A percentile compares a stretch with the other conserved stretches of the same genome.
These are phyloP conservation scores for Orbilia javanica DNA, from an alignment of 2,329 filamentous ascomycete genomes.

Conservation along the genomic window DNA sequence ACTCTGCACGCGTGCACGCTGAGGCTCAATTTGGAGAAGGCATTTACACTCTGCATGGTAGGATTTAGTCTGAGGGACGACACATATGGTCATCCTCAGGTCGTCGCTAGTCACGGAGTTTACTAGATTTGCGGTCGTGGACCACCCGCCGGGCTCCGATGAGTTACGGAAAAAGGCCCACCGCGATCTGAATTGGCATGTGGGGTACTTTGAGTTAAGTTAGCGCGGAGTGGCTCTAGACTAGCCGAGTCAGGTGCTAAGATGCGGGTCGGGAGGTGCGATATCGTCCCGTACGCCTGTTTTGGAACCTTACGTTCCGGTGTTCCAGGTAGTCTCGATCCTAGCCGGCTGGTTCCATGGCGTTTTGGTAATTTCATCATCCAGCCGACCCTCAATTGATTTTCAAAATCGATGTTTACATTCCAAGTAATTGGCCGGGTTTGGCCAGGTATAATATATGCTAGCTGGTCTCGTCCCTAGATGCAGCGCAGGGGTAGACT, in stretches of 20 bases:
- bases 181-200: conserved; percentile 12
- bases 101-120: background rate
- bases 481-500: no score
- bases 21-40: background rate
- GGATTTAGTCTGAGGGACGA: no score
- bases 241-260: conserved; percentile 9
- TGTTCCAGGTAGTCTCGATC: background rate
- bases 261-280: conserved; percentile 33
- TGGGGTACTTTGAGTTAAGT: conserved; percentile 20
- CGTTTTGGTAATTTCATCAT: background rate
- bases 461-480: no score
- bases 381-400: background rate
- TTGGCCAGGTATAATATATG: no score
- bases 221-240: background rate
- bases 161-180: background rate
- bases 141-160: background rate
- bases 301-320: background rate
- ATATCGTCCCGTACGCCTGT: conserved; percentile 16
- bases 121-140: background rate
- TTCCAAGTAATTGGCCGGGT: background rate
- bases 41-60: background rate
- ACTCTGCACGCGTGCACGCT: background rate
- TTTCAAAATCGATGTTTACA: background rate
- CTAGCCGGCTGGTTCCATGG: background rate
- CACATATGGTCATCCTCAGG: no score